Percentiles rank a stretch among this genome's conserved stretches.
Evolutionary conservation across 768 basidiomycete species (phyloP).

Genomic region (Leccinum truebloodii): DNA sequence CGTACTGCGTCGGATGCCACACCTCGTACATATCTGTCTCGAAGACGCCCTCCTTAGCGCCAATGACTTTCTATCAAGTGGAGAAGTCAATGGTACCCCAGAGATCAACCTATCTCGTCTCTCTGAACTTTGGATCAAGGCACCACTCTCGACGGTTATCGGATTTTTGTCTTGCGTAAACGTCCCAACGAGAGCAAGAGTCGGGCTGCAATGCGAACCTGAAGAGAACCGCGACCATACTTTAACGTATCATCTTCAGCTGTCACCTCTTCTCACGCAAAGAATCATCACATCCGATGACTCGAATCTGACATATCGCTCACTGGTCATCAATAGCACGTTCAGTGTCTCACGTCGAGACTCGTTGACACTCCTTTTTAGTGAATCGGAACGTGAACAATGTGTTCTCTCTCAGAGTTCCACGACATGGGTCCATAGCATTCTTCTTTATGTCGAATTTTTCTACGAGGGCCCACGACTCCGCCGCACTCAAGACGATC

Average conservation of each 20-base stretch:
- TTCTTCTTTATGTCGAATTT: neutral
- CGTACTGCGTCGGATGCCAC: constrained; percentile 35
- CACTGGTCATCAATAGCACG: neutral
- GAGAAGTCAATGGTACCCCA: neutral
- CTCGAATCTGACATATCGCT: neutral
- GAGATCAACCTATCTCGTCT: constrained; percentile 5
- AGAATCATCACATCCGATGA: neutral
- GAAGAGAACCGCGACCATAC: too few relatives aligned
- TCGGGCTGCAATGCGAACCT: neutral
- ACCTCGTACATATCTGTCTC: constrained; percentile 35
- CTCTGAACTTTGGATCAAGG: constrained; percentile 2
- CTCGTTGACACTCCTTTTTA: neutral
- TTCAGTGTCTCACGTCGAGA: too few relatives aligned
- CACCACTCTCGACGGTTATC: neutral
- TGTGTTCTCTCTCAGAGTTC: neutral
- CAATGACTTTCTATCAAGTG: neutral
- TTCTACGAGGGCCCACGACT: neutral
- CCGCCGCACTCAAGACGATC: neutral
- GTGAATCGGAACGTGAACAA: neutral
- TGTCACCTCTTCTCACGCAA: neutral
- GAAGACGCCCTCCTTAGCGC: constrained; percentile 28
- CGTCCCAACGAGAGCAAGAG: neutral
- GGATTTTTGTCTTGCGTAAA: constrained; percentile 6
- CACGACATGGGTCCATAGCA: neutral
- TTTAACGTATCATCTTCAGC: too few relatives aligned